Evolutionary conservation across 2,329 filamentous ascomycete genomes (phyloP), one percentile per base, ranked within the genome.

Genomic region (Plectosphaerella cucumerina): DNA sequence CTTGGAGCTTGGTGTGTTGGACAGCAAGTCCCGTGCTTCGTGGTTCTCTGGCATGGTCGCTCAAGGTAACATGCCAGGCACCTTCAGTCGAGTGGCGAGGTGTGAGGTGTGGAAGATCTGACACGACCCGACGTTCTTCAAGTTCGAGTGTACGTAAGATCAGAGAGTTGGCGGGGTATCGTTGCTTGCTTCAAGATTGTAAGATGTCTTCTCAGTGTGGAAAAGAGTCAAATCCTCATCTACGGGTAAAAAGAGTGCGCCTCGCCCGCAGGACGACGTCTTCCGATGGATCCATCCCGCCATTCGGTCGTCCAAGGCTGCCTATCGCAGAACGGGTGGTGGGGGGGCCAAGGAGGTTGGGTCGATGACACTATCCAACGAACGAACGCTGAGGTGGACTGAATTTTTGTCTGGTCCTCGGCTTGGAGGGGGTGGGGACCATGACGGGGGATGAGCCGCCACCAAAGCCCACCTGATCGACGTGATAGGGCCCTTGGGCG

Each of bases 1-100:
- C 50, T 65, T 65, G 20, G 50, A 51, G 20, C 47, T 39, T 10
- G 57, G 53, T n/a, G 50, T 57, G 37, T 59, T 59, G 15, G 59
- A 59, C 5, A 64, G 58, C 26, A 61, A 46, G 34, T 42, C 22
- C 5, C 52, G 42, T 44, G 49, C 17, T 18, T 52, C 15, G 31
- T 49, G 50, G 44, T 48, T 52, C 48, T 52, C 50, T 49, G 58
- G 59, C 61, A 57, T 56, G 43, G 47, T 44, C 34, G 42, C 45
- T 47, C 17, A 35, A 22, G 33, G 10, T 23, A 15, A 33, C 45
- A 47, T 47, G 34, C 15, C 45, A 39, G 34, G 34, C 14, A 17
- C 35, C 35, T 10, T n/a, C 35, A 6, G 35, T 9, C 17, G 15
- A 39, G 35, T 3, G 35, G 35, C 15, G 15, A 39, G 31, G 31